phyloP scores from a whole-genome alignment of 2,329 filamentous ascomycete species.

The Coleophoma eucalyptorum region DNA sequence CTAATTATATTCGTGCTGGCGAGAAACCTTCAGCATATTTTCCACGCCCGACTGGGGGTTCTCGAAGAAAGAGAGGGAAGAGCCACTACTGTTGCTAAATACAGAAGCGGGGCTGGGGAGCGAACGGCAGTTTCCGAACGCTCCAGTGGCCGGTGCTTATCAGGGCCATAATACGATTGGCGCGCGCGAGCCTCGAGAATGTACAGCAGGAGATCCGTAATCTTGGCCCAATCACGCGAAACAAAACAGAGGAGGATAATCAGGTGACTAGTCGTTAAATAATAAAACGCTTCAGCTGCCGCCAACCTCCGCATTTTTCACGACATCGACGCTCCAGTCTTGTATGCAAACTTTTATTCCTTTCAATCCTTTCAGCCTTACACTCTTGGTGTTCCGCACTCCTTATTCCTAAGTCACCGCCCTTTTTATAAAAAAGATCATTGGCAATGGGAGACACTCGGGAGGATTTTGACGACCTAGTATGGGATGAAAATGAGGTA shows the following conservation, averaged over 20 bases:
- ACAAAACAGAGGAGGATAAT: background rate
- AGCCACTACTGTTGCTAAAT: too few relatives aligned
- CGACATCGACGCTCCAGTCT: background rate
- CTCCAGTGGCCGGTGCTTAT: background rate
- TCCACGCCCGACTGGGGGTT: too few relatives aligned
- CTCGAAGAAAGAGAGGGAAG: too few relatives aligned
- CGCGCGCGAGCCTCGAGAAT: background rate
- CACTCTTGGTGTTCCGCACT: background rate
- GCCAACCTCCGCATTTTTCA: background rate
- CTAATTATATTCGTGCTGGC: too few relatives aligned
- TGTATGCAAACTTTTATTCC: background rate
- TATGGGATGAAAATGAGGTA: constrained; percentile 3
- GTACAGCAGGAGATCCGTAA: background rate
- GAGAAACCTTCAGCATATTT: too few relatives aligned
- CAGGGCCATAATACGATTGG: background rate
- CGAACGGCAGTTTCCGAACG: too few relatives aligned
- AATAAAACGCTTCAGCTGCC: background rate
- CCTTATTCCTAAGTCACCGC: background rate
- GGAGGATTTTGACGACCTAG: constrained; percentile 3
- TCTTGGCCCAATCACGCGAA: background rate
- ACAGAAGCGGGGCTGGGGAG: too few relatives aligned
- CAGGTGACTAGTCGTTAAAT: background rate
- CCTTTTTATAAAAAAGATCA: background rate
- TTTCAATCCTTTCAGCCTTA: background rate
- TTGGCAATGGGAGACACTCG: constrained; percentile 1